phyloP scores from a whole-genome alignment of 2,329 filamentous ascomycete species.

The Paraphoma chrysanthemicola region DNA sequence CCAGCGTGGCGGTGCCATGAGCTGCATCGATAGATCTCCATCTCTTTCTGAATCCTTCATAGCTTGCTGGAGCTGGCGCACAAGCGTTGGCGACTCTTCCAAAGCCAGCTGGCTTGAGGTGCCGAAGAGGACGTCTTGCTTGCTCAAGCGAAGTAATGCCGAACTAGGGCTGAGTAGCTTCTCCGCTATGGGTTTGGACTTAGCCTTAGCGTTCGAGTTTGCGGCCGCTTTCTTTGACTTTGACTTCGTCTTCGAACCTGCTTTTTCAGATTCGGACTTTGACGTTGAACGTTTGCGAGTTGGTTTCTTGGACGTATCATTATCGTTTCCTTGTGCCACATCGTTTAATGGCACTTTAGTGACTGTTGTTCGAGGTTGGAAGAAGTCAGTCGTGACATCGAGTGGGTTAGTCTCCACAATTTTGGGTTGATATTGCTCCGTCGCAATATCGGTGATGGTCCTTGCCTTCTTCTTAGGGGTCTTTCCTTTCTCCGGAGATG shows the following conservation, averaged over 20 bases:
- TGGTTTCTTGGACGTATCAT: slow-evolving; percentile 21
- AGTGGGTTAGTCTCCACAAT: slow-evolving; percentile 7
- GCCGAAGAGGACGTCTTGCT: slow-evolving; percentile 49
- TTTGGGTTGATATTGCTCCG: slow-evolving; percentile 39
- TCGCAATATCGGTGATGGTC: slow-evolving; percentile 50
- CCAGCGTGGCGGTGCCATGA: slow-evolving; percentile 15
- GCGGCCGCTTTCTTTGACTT: slow-evolving; percentile 31
- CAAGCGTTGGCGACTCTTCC: slow-evolving; percentile 45
- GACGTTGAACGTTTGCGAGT: slow-evolving; percentile 28
- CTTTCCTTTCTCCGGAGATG: slow-evolving; percentile 42
- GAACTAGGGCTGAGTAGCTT: slow-evolving; percentile 48
- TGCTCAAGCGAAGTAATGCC: slow-evolving; percentile 31
- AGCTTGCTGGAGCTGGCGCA: slow-evolving; percentile 45
- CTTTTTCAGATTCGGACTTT: slow-evolving; percentile 22
- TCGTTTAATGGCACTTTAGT: slow-evolving; percentile 39
- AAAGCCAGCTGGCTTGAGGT: slow-evolving; percentile 50
- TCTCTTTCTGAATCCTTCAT: slow-evolving; percentile 44
- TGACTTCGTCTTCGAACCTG: slow-evolving; percentile 22
- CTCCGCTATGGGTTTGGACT: slow-evolving; percentile 35
- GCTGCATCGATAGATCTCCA: not conserved
- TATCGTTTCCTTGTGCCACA: slow-evolving; percentile 3
- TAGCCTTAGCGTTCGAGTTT: slow-evolving; percentile 37
- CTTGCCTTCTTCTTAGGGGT: slow-evolving; percentile 47
- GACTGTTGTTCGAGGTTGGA: slow-evolving; percentile 24
- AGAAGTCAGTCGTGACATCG: slow-evolving; percentile 29